Evolutionary conservation across 768 basidiomycete species (phyloP), one percentile per base, ranked within the genome.

Genomic region (Dictyophora rubrovolvata): DNA sequence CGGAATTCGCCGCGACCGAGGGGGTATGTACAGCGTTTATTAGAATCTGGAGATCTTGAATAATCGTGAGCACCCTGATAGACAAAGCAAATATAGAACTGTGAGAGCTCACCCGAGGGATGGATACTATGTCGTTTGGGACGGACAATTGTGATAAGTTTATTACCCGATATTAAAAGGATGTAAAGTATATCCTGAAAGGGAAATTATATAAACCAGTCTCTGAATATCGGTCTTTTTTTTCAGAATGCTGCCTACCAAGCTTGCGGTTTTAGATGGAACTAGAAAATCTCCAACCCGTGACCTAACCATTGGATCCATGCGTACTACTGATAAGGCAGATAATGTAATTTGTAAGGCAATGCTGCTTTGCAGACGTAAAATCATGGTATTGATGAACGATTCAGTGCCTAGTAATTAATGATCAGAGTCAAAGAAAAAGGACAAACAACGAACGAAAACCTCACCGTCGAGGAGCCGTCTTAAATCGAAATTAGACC

Each of bases 41-140:
- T 33, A 97, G 79, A 53, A 96, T 85, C 67, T 96, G 93, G 18
- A 99, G 82, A 67, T 98, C 96, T 85, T 68, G 47, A 0, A 21
- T 11, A 59, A 33, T 48, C n/a, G 48, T 18, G n/a, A 22, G 7
- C 28, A 47, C 36, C 20, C 18, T 21, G 17, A 55, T n/a, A 56
- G 37, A 33, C 53, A 34, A 18, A 46, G 55, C 33, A 48, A 42
- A 28, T 8, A 37, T 14, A 46, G 37, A 42, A 48, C 1, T 61
- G 28, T 7, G 28, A 5, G 18, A 28, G 63, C 74, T 55, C 64
- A 87, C 91, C 91, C 48, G 89, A 84, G 18, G 93, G 93, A 69
- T 99, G 93, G 65, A 99, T 93, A 0, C 92, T 93, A 67, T 97
- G 95, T 67, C 89, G 94, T 68, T 79, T 85, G 0, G 95, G 95